phyloP scores from a whole-genome alignment of 441 rosid genomes.

The Codiaeum variegatum region DNA sequence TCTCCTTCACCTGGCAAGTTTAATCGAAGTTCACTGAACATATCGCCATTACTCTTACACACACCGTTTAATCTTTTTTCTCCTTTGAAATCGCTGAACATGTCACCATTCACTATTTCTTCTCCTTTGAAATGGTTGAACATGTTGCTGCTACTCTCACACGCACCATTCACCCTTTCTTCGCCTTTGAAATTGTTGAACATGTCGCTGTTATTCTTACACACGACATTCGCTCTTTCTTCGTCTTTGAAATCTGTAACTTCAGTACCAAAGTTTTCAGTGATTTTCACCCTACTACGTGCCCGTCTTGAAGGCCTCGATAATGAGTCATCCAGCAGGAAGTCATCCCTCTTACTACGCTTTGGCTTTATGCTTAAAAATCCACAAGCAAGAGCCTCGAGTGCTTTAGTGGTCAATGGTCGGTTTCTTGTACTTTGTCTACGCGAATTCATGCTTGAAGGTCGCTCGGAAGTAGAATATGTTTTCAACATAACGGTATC shows the following conservation, averaged over 20 bases:
- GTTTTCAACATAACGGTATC: conserved; percentile 13
- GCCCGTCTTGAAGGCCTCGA: conserved; percentile 30
- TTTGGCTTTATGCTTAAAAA: conserved; percentile 35
- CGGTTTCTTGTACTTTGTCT: conserved; percentile 44
- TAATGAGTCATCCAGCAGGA: conserved; percentile 15
- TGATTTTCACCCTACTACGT: conserved; percentile 18
- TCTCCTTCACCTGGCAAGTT: neutral
- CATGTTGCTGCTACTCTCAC: conserved; percentile 19
- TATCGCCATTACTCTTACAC: conserved; percentile 18
- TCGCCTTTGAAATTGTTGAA: conserved; percentile 20
- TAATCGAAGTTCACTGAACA: conserved; percentile 18
- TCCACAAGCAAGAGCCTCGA: conserved; percentile 45
- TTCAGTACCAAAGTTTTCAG: conserved; percentile 15
- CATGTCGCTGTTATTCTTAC: conserved; percentile 20
- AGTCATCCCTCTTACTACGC: conserved; percentile 28
- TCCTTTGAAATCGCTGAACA: conserved; percentile 17
- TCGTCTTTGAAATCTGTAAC: conserved; percentile 18
- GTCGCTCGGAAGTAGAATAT: conserved; percentile 24
- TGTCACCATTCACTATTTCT: conserved; percentile 26
- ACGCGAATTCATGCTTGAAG: conserved; percentile 18
- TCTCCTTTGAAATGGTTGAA: conserved; percentile 20
- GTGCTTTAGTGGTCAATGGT: conserved; percentile 36
- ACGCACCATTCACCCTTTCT: conserved; percentile 25
- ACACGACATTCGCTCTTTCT: conserved; percentile 25
- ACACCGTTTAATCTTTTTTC: conserved; percentile 28